Evolutionary conservation across 495 filamentous ascomycete genomes (phyloP).

Genomic region (Penicillium cosmopolitanum): DNA sequence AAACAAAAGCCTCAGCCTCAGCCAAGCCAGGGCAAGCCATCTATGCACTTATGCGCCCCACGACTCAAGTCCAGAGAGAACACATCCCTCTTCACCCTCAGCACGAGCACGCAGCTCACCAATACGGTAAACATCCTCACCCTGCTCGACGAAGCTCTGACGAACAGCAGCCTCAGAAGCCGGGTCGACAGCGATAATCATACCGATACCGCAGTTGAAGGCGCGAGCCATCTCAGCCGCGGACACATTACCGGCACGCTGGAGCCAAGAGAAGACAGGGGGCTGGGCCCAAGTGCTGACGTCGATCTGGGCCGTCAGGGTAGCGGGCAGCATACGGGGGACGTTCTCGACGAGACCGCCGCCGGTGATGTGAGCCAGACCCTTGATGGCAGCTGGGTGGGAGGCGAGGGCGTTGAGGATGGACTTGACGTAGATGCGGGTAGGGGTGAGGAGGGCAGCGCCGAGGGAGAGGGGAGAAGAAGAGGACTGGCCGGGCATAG

Average conservation of each 20-base stretch:
- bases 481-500: slow-evolving; percentile 48
- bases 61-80: slow-evolving; percentile 67
- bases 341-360: slow-evolving; percentile 92
- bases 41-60: slow-evolving; percentile 61
- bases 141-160: slow-evolving; percentile 59
- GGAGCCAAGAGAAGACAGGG: slow-evolving; percentile 82
- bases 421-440: slow-evolving; percentile 78
- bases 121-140: slow-evolving; percentile 78
- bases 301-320: slow-evolving; percentile 77
- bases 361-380: slow-evolving; percentile 94
- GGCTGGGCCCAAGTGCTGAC: slow-evolving; percentile 71
- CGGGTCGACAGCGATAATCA: slow-evolving; percentile 77
- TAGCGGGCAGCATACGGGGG: slow-evolving; percentile 82
- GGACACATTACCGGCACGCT: slow-evolving; percentile 71
- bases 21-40: background rate
- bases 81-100: slow-evolving; percentile 63
- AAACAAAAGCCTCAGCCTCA: no score
- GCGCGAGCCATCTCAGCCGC: slow-evolving; percentile 79
- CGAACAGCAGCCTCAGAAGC: slow-evolving; percentile 29
- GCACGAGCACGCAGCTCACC: slow-evolving; percentile 63
- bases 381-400: slow-evolving; percentile 72
- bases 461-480: slow-evolving; percentile 57
- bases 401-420: slow-evolving; percentile 62
- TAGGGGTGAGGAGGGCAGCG: slow-evolving; percentile 75
- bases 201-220: slow-evolving; percentile 95